Base-by-base conservation (phyloP, 257 asterid species). In the Thymus quinquecostatus region DNA sequence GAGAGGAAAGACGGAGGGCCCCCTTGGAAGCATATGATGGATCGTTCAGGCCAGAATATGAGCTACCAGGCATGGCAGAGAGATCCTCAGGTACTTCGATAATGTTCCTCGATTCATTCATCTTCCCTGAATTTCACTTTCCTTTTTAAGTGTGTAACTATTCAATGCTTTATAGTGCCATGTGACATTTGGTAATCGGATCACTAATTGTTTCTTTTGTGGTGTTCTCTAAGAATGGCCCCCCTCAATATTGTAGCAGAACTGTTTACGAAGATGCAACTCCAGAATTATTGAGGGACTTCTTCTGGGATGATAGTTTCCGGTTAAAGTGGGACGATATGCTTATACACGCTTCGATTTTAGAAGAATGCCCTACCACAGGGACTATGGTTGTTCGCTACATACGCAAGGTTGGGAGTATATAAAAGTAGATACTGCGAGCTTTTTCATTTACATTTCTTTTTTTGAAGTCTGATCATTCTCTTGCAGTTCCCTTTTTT, bases 31-130 rank as follows among this genome's bases (percentile, higher is more conserved):
- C 97, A 81, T 77, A 60, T 91, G 87, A 88, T 94, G 95, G 96
- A 91, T 56, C 93, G 92, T 74, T 87, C 95, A 5, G 79, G 86
- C 34, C 77, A 82, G 6, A 70, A 67, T 75, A 94, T 91, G 97
- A 91, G 89, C 83, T 89, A 82, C 76, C 95, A 91, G 85, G 96
- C 97, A 30, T 94, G 97, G 99, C 96, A 89, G 73, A 84, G 99
- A 75, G 97, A 91, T 75, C 85, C 84, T 0, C 86, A 87, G 96
- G 99, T 91, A 81, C 69, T 34, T 28, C 8, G 41, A 38, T 7
- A 32, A 3, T 74, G 11, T 68, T 54, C 49, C 21, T 28, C 21
- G 38, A 66, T 50, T 47, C 64, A 29, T 58, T 47, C 64, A 29
- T 58, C 48, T 38, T 62, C 60, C n/a, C 8, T 9, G 28, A 36